Evolutionary conservation across 2,329 filamentous ascomycete genomes (phyloP).

Genomic region (Calonectria pseudoturangicola): DNA sequence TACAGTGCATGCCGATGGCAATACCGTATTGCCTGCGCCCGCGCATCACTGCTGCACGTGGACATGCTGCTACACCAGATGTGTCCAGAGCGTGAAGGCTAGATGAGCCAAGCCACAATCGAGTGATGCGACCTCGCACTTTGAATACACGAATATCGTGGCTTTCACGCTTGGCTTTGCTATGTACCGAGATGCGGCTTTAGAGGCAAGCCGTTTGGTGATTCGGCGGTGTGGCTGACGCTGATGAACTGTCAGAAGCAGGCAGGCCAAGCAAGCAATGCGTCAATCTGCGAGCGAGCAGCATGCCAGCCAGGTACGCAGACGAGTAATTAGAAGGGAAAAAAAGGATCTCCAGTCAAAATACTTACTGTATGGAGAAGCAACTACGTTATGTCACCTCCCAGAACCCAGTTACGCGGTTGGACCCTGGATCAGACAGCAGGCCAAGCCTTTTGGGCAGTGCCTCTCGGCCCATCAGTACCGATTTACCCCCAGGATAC

Average conservation of each 20-base stretch:
- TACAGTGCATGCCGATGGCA: not conserved
- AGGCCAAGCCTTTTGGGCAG: constrained; percentile 28
- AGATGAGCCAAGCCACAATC: constrained; percentile 20
- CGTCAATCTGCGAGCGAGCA: not conserved
- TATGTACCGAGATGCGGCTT: not conserved
- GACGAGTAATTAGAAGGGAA: not conserved
- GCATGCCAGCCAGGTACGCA: constrained; percentile 1
- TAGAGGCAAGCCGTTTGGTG: constrained; percentile 2
- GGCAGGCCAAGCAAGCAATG: constrained; percentile 21
- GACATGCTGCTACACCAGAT: not conserved
- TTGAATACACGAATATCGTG: constrained; percentile 12
- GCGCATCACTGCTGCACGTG: constrained; percentile 11
- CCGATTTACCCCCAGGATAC: constrained; percentile 26
- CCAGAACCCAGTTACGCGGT: not conserved
- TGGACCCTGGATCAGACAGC: constrained; percentile 19
- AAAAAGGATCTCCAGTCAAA: not conserved
- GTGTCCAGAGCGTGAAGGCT: constrained; percentile 15
- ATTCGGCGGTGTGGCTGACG: constrained; percentile 24
- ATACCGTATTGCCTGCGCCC: not conserved
- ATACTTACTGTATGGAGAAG: constrained; percentile 18
- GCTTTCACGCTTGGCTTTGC: not conserved
- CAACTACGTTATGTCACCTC: not conserved
- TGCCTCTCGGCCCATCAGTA: constrained; percentile 15
- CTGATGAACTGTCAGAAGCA: constrained; percentile 13
- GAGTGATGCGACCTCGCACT: constrained; percentile 15